Evolutionary conservation across 176 grass and related monocot species (phyloP).

Genomic region (Tillandsia fasciculata): DNA sequence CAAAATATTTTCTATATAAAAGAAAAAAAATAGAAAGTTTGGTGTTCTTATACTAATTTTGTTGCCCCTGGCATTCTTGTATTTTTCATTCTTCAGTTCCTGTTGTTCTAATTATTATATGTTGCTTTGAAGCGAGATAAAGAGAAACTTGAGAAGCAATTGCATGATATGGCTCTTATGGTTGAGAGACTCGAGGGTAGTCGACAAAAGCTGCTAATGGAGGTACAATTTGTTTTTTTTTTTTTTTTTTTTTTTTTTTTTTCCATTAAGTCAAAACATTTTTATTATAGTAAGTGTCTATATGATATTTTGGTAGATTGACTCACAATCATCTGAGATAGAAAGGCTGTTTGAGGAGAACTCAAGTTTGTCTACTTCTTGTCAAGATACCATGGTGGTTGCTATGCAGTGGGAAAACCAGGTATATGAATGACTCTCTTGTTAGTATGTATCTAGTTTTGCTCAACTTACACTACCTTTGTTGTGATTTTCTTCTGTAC

Average conservation of each 20-base stretch:
- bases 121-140: constrained; percentile 51
- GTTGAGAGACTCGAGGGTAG: constrained; percentile 88
- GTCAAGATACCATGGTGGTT: constrained; percentile 53
- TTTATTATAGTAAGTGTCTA: constrained; percentile 9
- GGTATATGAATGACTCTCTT: constrained; percentile 20
- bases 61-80: neutral
- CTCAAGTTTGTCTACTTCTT: constrained; percentile 53
- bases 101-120: neutral
- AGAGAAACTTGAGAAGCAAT: constrained; percentile 82
- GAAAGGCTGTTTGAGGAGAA: constrained; percentile 93
- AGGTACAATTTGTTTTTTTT: constrained; percentile 27
- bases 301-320: constrained; percentile 47
- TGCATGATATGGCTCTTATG: constrained; percentile 96
- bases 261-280: constrained; percentile 16
- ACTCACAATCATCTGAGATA: constrained; percentile 95
- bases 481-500: no score
- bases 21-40: no score
- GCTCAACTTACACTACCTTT: neutral
- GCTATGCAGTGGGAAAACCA: constrained; percentile 88
- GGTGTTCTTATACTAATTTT: neutral
- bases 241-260: constrained; percentile 20
- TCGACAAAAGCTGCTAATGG: constrained; percentile 85
- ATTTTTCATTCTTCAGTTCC: neutral
- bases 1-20: no score
- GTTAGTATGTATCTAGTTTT: neutral